Conservation (phyloP, 352 stramenopile genomes). For the Phytophthora parvispora region DNA sequence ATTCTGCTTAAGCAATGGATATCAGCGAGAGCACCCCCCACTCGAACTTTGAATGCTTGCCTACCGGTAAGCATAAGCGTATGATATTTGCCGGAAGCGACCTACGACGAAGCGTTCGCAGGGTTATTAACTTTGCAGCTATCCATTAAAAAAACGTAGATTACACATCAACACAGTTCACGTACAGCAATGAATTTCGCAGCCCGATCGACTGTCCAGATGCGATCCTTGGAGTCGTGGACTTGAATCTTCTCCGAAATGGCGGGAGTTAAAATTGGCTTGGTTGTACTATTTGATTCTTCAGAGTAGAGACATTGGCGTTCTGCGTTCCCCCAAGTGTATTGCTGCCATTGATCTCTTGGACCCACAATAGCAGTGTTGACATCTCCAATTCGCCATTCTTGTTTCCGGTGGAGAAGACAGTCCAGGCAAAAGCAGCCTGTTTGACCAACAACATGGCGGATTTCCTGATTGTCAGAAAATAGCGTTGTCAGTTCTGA, state of each 20-base stretch:
- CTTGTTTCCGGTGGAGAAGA: slow-evolving; percentile 74
- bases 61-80: slow-evolving; percentile 77
- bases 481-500: background rate
- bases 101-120: slow-evolving; percentile 24
- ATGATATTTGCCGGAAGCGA: slow-evolving; percentile 82
- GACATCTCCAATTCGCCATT: slow-evolving; percentile 81
- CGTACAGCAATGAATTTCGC: slow-evolving; percentile 74
- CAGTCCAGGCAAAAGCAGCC: slow-evolving; percentile 85
- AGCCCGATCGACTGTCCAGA: slow-evolving; percentile 61
- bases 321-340: slow-evolving; percentile 70
- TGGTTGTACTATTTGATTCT: background rate
- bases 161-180: background rate
- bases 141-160: background rate
- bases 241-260: slow-evolving; percentile 64
- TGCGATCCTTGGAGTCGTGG: slow-evolving; percentile 47
- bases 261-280: slow-evolving; percentile 46
- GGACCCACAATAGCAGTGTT: slow-evolving; percentile 73
- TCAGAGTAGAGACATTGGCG: slow-evolving; percentile 50
- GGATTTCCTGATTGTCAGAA: slow-evolving; percentile 36
- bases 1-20: slow-evolving; percentile 52
- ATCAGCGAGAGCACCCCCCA: background rate
- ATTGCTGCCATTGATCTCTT: slow-evolving; percentile 74
- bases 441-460: slow-evolving; percentile 70
- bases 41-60: background rate
- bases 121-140: background rate